Evolutionary conservation across 2,329 filamentous ascomycete genomes (phyloP).

Genomic region (Cordyceps javanica): DNA sequence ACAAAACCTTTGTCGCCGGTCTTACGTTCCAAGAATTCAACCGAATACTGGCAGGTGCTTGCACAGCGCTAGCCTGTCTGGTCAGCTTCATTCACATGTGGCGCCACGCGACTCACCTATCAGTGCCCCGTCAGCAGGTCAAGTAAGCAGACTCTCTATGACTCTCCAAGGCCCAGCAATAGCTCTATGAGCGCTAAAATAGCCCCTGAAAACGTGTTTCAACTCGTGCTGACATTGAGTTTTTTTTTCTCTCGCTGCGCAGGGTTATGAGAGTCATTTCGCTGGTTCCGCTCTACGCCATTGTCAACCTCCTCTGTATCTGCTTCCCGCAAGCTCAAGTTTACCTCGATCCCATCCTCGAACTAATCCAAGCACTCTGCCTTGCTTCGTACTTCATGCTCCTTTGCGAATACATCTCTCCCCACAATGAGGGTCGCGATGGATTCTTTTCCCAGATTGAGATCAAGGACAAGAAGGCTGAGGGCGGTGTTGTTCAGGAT

Average conservation of each 20-base stretch:
- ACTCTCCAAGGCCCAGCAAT: not conserved
- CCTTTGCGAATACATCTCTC: conserved; percentile 35
- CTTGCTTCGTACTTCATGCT: conserved; percentile 39
- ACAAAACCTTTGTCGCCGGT: conserved; percentile 10
- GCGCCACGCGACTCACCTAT: conserved; percentile 32
- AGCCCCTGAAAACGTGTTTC: not conserved
- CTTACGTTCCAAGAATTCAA: conserved; percentile 23
- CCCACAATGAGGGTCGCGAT: conserved; percentile 26
- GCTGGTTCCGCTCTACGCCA: conserved; percentile 34
- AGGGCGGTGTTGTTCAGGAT: conserved; percentile 18
- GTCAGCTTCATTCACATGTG: conserved; percentile 25
- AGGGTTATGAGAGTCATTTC: conserved; percentile 36
- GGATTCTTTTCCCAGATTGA: conserved; percentile 31
- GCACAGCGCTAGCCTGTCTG: conserved; percentile 26
- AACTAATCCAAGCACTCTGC: conserved; percentile 33
- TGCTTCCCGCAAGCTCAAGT: conserved; percentile 30
- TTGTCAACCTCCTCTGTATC: conserved; percentile 33
- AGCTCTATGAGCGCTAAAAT: not conserved
- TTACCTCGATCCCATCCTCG: conserved; percentile 34
- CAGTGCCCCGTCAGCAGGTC: conserved; percentile 34
- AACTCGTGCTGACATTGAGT: not conserved
- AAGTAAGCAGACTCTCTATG: conserved; percentile 23
- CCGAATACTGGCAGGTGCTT: conserved; percentile 29
- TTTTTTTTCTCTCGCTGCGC: not conserved
- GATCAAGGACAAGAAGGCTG: conserved; percentile 22